Evolutionary conservation across 176 grass and related monocot species (phyloP), one percentile per base, ranked within the genome.

Genomic region (Urochloa ruziziensis): DNA sequence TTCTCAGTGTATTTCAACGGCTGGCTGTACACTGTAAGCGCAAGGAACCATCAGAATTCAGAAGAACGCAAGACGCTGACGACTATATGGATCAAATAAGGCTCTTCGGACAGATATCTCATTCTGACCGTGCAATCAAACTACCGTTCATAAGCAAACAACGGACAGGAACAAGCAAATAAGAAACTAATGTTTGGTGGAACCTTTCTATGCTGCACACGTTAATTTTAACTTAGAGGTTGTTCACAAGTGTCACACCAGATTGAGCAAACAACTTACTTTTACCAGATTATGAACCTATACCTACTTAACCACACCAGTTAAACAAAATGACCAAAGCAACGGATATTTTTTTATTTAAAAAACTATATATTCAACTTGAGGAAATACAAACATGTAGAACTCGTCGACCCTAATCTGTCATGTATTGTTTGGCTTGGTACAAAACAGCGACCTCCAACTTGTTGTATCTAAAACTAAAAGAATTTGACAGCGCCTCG

Each of bases 11-110:
- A 40, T 29, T 46, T 15, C 51, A 63, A 10, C 53, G 18, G 54
- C 54, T 27, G 70, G 24, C 10, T 21, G 10, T 21, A 33, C 79
- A 44, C 18, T 46, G 16, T 42, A 25, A 17, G 18, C 9, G 46
- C 56, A 13, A 29, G 40, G n/a, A 6, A 18, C 2, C 1, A 19
- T n/a, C 35, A 84, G n/a, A n/a, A n/a, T n/a, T 58, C 37, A 66
- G 58, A 84, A 34, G 3, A 59, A 24, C 44, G 1, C 4, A 21
- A 57, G 44, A 4, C 42, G 11, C 33, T 23, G 82, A 54, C 40
- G 76, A 88, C 36, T 60, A 33, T 76, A 70, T 10, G 56, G 52
- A 69, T 7, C 46, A 46, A 70, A 69, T 54, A 69, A 80, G 40
- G 62, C 19, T 16, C 10, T 47, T 80, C 2, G 69, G 77, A 76